These are phyloP conservation scores for Zoysia japonica DNA, from an alignment of 176 grass and related monocot genomes.

Conservation along the genomic window DNA sequence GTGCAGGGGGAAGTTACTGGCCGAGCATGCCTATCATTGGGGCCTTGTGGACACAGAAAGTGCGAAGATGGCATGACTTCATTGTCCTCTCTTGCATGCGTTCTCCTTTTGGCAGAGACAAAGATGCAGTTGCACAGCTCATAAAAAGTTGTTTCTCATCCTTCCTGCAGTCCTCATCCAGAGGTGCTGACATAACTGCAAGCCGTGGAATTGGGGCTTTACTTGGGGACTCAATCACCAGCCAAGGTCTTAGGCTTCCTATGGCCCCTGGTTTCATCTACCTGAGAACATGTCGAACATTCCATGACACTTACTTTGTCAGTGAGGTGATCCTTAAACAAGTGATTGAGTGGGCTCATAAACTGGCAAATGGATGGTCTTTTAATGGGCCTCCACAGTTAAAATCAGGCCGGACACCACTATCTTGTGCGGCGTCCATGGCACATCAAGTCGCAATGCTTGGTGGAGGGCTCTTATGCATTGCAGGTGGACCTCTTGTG, in stretches of 20 bases:
- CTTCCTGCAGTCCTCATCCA: conserved; percentile 60
- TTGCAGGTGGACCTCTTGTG: conserved; percentile 70
- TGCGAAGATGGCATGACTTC: conserved; percentile 87
- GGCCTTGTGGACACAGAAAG: conserved; percentile 93
- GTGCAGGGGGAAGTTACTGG: conserved; percentile 77
- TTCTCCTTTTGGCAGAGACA: conserved; percentile 75
- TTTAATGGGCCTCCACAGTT: conserved; percentile 56
- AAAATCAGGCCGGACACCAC: conserved; percentile 66
- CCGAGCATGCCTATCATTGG: conserved; percentile 98
- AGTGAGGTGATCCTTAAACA: conserved; percentile 85
- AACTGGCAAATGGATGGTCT: conserved; percentile 69
- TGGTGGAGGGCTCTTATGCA: conserved; percentile 77
- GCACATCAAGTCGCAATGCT: conserved; percentile 77
- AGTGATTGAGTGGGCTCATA: conserved; percentile 73
- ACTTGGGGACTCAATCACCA: conserved; percentile 66
- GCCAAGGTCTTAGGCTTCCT: conserved; percentile 62
- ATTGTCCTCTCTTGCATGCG: conserved; percentile 82
- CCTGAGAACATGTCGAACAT: conserved; percentile 77
- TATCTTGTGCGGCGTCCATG: conserved; percentile 66
- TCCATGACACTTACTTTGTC: conserved; percentile 80
- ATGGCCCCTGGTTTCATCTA: conserved; percentile 84
- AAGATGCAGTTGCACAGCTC: conserved; percentile 80
- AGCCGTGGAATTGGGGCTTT: conserved; percentile 71
- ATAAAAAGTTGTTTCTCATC: conserved; percentile 83
- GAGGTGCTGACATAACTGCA: conserved; percentile 54